Percentiles rank a stretch among this genome's conserved stretches.
These are phyloP conservation scores for Phlebiopsis flavidoalba DNA, from an alignment of 768 basidiomycete species.

Conservation along the genomic window DNA sequence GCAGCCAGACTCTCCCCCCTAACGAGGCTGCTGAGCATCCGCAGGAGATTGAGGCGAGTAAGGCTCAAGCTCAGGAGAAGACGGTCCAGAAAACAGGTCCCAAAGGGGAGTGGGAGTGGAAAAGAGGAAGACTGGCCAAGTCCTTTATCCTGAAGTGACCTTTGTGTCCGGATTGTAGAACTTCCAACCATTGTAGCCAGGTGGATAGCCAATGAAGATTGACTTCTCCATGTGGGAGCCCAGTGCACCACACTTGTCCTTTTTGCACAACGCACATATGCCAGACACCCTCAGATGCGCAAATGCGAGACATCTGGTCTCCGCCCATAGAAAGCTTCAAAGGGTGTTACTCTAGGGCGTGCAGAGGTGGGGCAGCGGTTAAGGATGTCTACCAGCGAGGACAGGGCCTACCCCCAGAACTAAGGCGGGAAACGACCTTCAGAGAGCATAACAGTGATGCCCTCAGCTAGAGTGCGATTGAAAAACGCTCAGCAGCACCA, in stretches of 20 bases:
- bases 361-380: conserved; percentile 19
- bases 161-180: background rate
- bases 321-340: conserved; percentile 16
- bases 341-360: conserved; percentile 20
- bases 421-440: conserved; percentile 5
- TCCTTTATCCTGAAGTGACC: background rate
- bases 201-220: conserved; percentile 20
- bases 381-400: conserved; percentile 16
- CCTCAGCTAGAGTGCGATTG: conserved; percentile 4
- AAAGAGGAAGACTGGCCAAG: background rate
- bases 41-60: background rate
- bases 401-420: conserved; percentile 13
- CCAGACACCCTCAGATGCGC: conserved; percentile 31
- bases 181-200: background rate
- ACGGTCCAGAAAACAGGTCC: too few relatives aligned
- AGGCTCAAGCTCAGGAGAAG: background rate
- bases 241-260: background rate
- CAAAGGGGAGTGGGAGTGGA: background rate
- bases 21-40: background rate
- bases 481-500: conserved; percentile 15
- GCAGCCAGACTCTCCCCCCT: background rate
- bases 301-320: conserved; percentile 29
- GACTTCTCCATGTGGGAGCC: conserved; percentile 11
- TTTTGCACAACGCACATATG: conserved; percentile 25
- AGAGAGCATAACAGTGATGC: conserved; percentile 23